Evolutionary conservation across 1,284 basidiomycete genomes (phyloP).

Genomic region (Rhodotorula sp.): DNA sequence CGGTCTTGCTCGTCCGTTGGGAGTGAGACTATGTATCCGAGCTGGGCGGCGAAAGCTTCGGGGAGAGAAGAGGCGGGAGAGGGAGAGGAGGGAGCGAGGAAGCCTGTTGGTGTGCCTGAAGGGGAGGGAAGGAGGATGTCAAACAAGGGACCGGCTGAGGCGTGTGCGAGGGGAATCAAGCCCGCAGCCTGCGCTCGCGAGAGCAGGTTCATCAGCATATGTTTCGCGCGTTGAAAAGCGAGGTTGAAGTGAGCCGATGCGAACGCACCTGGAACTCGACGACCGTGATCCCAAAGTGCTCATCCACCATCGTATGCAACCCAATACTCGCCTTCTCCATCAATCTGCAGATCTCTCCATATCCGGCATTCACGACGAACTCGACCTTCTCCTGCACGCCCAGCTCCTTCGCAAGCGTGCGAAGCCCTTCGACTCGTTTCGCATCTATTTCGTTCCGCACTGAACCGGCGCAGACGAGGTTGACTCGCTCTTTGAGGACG

Average conservation of each 20-base stretch:
- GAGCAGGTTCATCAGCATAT: too few species aligned
- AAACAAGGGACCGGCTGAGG: slow-evolving; percentile 83
- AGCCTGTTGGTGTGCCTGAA: slow-evolving; percentile 71
- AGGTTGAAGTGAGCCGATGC: too few species aligned
- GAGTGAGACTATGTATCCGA: slow-evolving; percentile 66
- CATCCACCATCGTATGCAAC: slow-evolving; percentile 95
- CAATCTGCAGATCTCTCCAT: slow-evolving; percentile 64
- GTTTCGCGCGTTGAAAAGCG: too few species aligned
- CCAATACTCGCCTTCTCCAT: slow-evolving; percentile 76
- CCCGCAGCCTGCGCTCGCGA: slow-evolving; percentile 76
- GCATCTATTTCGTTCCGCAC: slow-evolving; percentile 74
- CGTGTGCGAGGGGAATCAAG: slow-evolving; percentile 85
- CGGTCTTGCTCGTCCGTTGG: slow-evolving; percentile 57
- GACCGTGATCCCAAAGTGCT: slow-evolving; percentile 98
- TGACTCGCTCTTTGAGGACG: slow-evolving; percentile 48
- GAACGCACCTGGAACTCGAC: slow-evolving; percentile 88
- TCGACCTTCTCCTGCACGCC: slow-evolving; percentile 68
- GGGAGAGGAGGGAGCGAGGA: slow-evolving; percentile 65
- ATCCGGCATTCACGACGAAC: slow-evolving; percentile 82
- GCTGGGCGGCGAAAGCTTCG: slow-evolving; percentile 66
- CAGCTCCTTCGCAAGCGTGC: slow-evolving; percentile 61
- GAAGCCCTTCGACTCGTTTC: slow-evolving; percentile 64
- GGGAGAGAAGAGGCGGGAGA: slow-evolving; percentile 40
- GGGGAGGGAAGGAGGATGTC: slow-evolving; percentile 81
- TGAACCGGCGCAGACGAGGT: slow-evolving; percentile 76